Percentiles rank a stretch among this genome's conserved stretches.
These are phyloP conservation scores for Leishmania major DNA, from an alignment of 208 protist genomes.

Conservation along the genomic window DNA sequence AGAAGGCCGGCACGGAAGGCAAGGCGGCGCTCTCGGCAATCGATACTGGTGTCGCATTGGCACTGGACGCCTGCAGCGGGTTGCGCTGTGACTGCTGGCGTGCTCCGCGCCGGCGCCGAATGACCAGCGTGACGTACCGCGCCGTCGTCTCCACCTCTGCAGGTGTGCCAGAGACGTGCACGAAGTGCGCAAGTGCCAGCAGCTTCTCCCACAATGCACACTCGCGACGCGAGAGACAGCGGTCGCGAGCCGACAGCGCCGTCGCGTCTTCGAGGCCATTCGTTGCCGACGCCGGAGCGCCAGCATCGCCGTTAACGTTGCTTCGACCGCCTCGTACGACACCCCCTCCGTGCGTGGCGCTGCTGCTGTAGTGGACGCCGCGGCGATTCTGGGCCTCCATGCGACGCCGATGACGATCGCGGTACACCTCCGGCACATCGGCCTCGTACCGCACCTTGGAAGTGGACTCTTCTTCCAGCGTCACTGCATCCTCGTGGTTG, in stretches of 20 bases:
- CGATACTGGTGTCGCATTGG: background rate
- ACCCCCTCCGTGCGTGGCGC: background rate
- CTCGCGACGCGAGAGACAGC: slow-evolving; percentile 18
- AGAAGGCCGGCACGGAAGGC: slow-evolving; percentile 35
- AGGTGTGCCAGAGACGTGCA: slow-evolving; percentile 48
- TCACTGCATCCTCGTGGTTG: slow-evolving; percentile 9
- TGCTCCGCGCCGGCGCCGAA: slow-evolving; percentile 27
- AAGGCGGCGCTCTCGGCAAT: slow-evolving; percentile 14
- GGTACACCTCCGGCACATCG: slow-evolving; percentile 15
- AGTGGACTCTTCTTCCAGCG: slow-evolving; percentile 15
- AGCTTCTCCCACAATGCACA: slow-evolving; percentile 38
- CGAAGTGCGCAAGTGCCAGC: slow-evolving; percentile 37
- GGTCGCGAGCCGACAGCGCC: background rate
- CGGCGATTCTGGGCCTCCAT: slow-evolving; percentile 1
- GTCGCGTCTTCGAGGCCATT: background rate
- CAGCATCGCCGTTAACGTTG: background rate
- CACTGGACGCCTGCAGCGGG: background rate
- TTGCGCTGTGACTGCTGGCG: slow-evolving; percentile 10
- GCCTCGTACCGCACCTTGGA: slow-evolving; percentile 18
- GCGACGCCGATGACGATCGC: slow-evolving; percentile 3
- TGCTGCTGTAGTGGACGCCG: background rate
- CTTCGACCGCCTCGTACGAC: background rate
- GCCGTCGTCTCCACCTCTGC: slow-evolving; percentile 38
- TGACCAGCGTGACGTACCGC: slow-evolving; percentile 37
- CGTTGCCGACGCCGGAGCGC: background rate